Evolutionary conservation across 202 grass and related monocot genomes (phyloP), one percentile per base, ranked within the genome.

Genomic region (Hordeum pubiflorum): DNA sequence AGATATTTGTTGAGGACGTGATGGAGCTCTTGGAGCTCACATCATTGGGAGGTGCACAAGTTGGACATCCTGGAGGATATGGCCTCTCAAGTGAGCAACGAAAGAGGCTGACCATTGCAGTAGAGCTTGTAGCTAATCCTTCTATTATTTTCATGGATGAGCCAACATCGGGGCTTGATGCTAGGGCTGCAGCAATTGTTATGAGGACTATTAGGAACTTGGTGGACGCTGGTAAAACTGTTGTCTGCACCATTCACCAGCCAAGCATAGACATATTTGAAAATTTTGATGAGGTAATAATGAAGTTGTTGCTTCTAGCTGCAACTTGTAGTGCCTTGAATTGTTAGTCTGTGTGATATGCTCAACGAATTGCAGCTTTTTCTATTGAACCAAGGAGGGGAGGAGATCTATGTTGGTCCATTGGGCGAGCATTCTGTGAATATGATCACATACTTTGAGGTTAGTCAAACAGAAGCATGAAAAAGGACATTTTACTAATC

Each of bases 251-350:
- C 14, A 91, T 94, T 79, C 91, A 94, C 81, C 88, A 94, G 67
- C 91, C 91, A 62, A 94, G 91, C 67, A 80, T 84, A 73, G 88
- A 94, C 34, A 89, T 94, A 82, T 94, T 91, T 77, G 86, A 91
- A 86, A 81, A 88, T 80, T 91, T 91, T 59, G 88, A 94, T 40
- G 88, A 93, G 83, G 91, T 89, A 89, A 60, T 86, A 88, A 63
- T 32, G 60, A 12, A 61, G 15, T 24, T 29, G 9, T 29, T 72
- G 7, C 23, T 48, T 43, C 23, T 18, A 31, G 68, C 0, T 46
- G 23, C 26, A 8, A 48, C 23, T 15, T 72, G 23, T 48, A 17
- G 15, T 48, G 13, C 22, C 50, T 54, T 54, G 50, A 54, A 54
- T 18, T 70, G 14, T 18, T 9, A 7, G 23, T 24, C 7, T 29